Conservation (phyloP, 345 rosid species). For the Eucalyptus sp. region DNA sequence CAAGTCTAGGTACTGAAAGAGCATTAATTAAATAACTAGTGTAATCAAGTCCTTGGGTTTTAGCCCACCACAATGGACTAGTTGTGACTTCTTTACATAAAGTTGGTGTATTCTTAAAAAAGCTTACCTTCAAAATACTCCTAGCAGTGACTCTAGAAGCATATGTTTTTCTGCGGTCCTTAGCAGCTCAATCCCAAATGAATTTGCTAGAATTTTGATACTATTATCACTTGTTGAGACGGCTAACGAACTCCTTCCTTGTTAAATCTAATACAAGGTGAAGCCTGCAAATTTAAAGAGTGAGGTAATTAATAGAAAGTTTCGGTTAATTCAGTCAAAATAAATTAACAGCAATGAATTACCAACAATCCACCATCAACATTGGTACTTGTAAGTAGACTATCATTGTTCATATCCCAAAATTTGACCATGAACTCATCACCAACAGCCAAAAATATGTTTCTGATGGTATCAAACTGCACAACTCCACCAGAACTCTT, state of each 20-base stretch:
- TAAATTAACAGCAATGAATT: not conserved
- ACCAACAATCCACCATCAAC: no score
- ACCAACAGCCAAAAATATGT: slow-evolving; percentile 65
- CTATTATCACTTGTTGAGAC: slow-evolving; percentile 24
- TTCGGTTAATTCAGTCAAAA: not conserved
- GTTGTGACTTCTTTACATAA: not conserved
- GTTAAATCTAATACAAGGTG: slow-evolving; percentile 31
- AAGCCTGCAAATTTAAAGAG: slow-evolving; percentile 13
- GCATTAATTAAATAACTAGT: no score
- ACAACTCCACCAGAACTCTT: slow-evolving; percentile 55
- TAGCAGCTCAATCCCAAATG: slow-evolving; percentile 22
- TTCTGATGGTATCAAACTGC: slow-evolving; percentile 74
- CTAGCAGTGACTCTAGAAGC: slow-evolving; percentile 8
- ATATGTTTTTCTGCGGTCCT: slow-evolving; percentile 5
- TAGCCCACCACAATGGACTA: no score
- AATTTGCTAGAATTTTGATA: slow-evolving; percentile 10
- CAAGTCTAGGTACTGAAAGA: no score
- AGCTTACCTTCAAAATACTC: slow-evolving; percentile 44
- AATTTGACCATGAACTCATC: slow-evolving; percentile 61
- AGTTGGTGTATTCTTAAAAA: not conserved
- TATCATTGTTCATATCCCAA: slow-evolving; percentile 11
- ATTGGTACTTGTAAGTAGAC: no score
- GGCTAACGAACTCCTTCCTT: slow-evolving; percentile 28
- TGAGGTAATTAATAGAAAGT: not conserved
- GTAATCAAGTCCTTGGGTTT: no score